Evolutionary conservation across 768 basidiomycete genomes (phyloP), one percentile per base, ranked within the genome.

Genomic region (Pleurotus platypus): DNA sequence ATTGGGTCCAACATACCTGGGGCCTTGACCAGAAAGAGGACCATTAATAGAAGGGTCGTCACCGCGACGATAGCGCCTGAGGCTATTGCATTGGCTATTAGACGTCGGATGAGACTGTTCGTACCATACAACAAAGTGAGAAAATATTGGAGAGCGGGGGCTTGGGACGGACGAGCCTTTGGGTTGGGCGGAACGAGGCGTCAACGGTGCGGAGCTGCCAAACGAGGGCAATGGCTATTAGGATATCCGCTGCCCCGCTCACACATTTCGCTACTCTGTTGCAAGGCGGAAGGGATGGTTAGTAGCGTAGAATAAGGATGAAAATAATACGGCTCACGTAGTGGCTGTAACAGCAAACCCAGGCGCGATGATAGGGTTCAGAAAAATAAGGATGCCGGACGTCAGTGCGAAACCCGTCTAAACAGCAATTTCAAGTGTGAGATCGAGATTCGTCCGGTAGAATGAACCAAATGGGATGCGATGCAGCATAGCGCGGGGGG

Each of bases 141-240:
- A 55, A 6, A 27, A 27, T n/a, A 11, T 24, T 5, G 0, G 15
- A 35, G 8, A 8, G 30, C 30, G 20, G 5, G 5, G 15, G 43
- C 24, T 15, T 15, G n/a, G 8, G 47, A 26, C 13, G 24, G n/a
- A 12, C 12, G 39, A 16, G 58, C 61, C 37, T 59, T 56, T 39
- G 45, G 11, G 61, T 62, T 11, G 58, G 48, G 22, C 35, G 37
- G 30, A 62, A 59, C 20, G 50, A 27, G 12, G 61, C 40, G n/a
- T 42, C 49, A 9, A 50, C 55, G 30, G 45, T 55, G 4, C 37
- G 56, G 13, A 62, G 50, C 39, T 59, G 58, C 61, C 58, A 62
- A n/a, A 62, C 56, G 7, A 62, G 47, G 1, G 37, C 43, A 4
- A 57, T 16, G 3, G 61, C 58, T 3, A 62, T 57, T 4, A 50